These are phyloP conservation scores for Populus hybrid DNA, from an alignment of 441 rosid species.

Conservation along the genomic window DNA sequence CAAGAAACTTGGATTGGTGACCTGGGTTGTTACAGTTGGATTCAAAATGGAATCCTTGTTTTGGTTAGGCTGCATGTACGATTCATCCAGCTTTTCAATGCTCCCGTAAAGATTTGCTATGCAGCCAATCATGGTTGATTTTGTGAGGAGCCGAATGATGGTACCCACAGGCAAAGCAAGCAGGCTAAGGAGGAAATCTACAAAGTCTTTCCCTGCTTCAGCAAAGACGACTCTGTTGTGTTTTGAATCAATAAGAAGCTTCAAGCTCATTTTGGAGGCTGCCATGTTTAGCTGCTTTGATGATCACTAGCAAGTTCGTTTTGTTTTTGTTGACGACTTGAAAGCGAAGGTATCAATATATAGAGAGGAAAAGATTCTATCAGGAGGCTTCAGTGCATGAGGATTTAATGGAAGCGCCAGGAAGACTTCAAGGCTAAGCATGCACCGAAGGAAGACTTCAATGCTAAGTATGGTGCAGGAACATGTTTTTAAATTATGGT, in stretches of 20 bases:
- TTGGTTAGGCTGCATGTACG: slow-evolving; percentile 4
- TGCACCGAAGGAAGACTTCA: too few species aligned
- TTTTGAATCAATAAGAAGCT: slow-evolving; percentile 19
- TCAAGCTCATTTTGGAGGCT: slow-evolving; percentile 4
- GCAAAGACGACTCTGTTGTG: slow-evolving; percentile 23
- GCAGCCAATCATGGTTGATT: slow-evolving; percentile 16
- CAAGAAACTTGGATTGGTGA: not conserved
- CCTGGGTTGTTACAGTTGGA: not conserved
- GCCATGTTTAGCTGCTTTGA: too few species aligned
- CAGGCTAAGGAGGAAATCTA: slow-evolving; percentile 28
- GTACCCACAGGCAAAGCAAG: slow-evolving; percentile 20
- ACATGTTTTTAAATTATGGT: too few species aligned
- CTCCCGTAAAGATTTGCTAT: slow-evolving; percentile 24
- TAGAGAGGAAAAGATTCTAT: not conserved
- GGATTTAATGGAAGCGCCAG: not conserved
- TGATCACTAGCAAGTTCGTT: not conserved
- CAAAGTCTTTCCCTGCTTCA: slow-evolving; percentile 28
- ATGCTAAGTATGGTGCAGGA: too few species aligned
- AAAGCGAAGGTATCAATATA: not conserved
- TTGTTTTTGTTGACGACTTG: not conserved
- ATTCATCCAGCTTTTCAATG: slow-evolving; percentile 10
- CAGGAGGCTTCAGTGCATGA: not conserved
- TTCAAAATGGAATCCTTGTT: slow-evolving; percentile 10
- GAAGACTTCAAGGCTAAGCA: not conserved
- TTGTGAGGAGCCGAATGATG: slow-evolving; percentile 14